Evolutionary conservation across 148 eudicot species (phyloP).

Genomic region (Vaccinium macrocarpon): DNA sequence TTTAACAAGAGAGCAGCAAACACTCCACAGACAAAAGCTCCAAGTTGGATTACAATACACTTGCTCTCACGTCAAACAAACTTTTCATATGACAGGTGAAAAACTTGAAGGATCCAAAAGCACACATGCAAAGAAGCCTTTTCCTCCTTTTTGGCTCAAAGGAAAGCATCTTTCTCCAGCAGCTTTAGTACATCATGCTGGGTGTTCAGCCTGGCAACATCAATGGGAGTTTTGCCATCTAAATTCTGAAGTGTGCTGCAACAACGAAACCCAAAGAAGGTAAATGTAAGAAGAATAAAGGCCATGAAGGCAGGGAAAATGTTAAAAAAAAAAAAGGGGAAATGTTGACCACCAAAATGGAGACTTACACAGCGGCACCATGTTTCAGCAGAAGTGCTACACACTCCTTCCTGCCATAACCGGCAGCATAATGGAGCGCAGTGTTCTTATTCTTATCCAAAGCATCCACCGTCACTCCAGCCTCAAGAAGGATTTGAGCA

Average conservation of each 20-base stretch:
- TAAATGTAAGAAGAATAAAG: not conserved
- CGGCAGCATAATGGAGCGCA: constrained; percentile 99
- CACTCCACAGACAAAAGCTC: not conserved
- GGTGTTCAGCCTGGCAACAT: constrained; percentile 91
- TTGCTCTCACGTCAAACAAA: not conserved
- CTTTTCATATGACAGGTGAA: not conserved
- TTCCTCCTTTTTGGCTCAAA: constrained; percentile 28
- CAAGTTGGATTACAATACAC: constrained; percentile 12
- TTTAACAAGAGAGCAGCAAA: not conserved
- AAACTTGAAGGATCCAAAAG: not conserved
- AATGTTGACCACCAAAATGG: not conserved
- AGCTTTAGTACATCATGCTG: constrained; percentile 81
- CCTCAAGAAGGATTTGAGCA: constrained; percentile 85
- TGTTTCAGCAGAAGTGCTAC: constrained; percentile 85
- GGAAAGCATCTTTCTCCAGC: constrained; percentile 93
- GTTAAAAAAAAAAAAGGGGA: not conserved
- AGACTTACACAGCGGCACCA: constrained; percentile 97
- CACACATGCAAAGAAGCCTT: not conserved
- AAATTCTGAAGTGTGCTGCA: constrained; percentile 91
- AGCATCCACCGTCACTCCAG: constrained; percentile 92
- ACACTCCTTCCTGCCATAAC: constrained; percentile 97
- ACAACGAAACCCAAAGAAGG: not conserved
- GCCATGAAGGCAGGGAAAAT: not conserved
- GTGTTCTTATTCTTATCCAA: constrained; percentile 96
- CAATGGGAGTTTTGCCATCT: constrained; percentile 93